Percentiles rank a stretch among this genome's conserved stretches.
Conservation (phyloP, 495 filamentous ascomycete species). For the Penicillium cosmopolitanum region DNA sequence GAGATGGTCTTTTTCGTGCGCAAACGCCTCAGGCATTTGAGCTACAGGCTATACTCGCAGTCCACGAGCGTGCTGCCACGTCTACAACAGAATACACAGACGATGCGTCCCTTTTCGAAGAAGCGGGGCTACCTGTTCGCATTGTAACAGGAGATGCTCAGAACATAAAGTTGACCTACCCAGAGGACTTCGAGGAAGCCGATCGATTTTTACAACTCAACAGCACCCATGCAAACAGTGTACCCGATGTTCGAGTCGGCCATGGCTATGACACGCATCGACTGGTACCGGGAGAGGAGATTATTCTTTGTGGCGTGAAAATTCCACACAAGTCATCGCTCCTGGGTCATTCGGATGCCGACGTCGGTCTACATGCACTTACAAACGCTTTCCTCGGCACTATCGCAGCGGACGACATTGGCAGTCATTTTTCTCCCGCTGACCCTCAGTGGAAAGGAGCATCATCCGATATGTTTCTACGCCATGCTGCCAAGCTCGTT, state of each 20-base stretch:
- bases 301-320: conserved; percentile 16
- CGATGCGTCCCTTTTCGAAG: conserved; percentile 13
- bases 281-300: conserved; percentile 10
- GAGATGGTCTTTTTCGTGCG: conserved; percentile 11
- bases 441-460: conserved; percentile 14
- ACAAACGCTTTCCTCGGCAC: conserved; percentile 17
- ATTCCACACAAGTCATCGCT: conserved; percentile 12
- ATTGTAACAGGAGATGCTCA: conserved; percentile 10
- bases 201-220: conserved; percentile 1
- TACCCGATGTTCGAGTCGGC: conserved; percentile 15
- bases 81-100: conserved; percentile 8
- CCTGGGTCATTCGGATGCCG: conserved; percentile 17
- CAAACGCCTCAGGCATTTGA: conserved; percentile 17
- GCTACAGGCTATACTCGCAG: conserved; percentile 1
- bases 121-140: conserved; percentile 6
- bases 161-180: conserved; percentile 15
- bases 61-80: conserved; percentile 7
- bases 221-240: neutral
- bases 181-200: conserved; percentile 10
- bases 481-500: conserved; percentile 13
- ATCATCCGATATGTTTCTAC: conserved; percentile 16
- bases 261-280: conserved; percentile 17
- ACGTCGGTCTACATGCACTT: conserved; percentile 16
- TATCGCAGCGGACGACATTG: conserved; percentile 13
- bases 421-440: conserved; percentile 11